Conservation (phyloP, 1,284 basidiomycete species). For the Trichosporon ovoides region DNA sequence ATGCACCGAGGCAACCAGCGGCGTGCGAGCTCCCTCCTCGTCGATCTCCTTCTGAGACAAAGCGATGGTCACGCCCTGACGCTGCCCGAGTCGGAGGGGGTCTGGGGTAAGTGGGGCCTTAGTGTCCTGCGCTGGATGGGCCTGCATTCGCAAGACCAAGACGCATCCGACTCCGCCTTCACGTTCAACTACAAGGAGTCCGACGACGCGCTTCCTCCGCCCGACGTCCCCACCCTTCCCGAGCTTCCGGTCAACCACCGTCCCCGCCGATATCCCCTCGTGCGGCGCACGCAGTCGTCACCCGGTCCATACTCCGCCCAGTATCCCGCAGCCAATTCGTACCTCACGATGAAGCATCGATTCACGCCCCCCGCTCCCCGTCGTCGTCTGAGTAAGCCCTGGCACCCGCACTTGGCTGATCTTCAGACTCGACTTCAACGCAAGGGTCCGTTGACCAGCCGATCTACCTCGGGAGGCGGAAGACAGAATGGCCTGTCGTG, state of each 20-base stretch:
- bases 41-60: background rate
- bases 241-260: background rate
- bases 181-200: background rate
- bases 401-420: background rate
- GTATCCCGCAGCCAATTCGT: background rate
- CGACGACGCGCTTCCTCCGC: background rate
- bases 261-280: background rate
- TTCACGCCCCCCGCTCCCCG: background rate
- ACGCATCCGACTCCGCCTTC: background rate
- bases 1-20: background rate
- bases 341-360: background rate
- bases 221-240: background rate
- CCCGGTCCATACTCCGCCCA: background rate
- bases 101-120: background rate
- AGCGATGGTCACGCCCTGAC: background rate
- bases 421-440: background rate
- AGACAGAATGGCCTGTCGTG: background rate
- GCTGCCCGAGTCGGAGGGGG: background rate
- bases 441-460: background rate
- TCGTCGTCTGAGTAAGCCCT: background rate
- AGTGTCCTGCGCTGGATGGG: background rate
- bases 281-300: background rate
- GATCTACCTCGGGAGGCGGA: background rate
- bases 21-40: background rate
- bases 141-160: background rate